Conservation (phyloP, 2,329 filamentous ascomycete genomes). For the Aspergillus chevalieri region DNA sequence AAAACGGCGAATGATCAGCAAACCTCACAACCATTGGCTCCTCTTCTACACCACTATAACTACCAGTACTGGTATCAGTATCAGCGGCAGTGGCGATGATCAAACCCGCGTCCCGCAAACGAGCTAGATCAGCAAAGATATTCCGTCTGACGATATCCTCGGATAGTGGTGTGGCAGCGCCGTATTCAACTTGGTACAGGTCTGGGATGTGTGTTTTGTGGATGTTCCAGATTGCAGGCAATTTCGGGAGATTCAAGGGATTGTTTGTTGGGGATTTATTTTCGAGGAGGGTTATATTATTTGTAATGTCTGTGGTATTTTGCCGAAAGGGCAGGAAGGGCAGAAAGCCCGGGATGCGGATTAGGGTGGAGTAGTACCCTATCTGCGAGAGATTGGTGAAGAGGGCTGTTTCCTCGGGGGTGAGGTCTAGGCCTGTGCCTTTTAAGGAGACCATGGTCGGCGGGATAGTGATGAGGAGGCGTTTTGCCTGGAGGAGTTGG, state of each 20-base stretch:
- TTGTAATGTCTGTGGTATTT: background rate
- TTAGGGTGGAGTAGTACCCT: background rate
- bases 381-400: background rate
- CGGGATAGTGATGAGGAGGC: background rate
- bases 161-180: background rate
- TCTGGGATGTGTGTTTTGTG: background rate
- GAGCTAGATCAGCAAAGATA: background rate
- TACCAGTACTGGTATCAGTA: no score
- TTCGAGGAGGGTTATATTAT: background rate
- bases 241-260: background rate
- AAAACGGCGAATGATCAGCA: no score
- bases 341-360: background rate
- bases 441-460: background rate
- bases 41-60: no score
- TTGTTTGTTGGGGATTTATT: background rate
- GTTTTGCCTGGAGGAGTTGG: background rate
- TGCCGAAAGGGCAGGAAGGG: no score
- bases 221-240: background rate
- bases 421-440: background rate
- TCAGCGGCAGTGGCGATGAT: no score
- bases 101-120: no score
- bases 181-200: background rate
- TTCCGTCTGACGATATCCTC: background rate
- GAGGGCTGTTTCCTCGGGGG: background rate
- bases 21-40: no score